These are phyloP conservation scores for Canna indica DNA, from an alignment of 176 grass and related monocot genomes.

Conservation along the genomic window DNA sequence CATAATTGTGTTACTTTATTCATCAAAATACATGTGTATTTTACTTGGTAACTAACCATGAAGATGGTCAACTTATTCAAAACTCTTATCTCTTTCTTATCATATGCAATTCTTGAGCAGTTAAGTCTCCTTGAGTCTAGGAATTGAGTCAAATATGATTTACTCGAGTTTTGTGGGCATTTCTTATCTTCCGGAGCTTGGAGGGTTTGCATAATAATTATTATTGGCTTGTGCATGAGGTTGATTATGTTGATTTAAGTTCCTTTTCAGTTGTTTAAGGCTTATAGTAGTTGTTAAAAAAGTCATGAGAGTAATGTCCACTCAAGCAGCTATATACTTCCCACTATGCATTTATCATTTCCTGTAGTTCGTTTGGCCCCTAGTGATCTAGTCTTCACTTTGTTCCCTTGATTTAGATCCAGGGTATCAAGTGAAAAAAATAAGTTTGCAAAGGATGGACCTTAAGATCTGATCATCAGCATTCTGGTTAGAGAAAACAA, in stretches of 20 bases:
- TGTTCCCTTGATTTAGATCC: background rate
- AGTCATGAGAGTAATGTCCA: background rate
- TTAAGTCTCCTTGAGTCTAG: background rate
- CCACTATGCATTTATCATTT: background rate
- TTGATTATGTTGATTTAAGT: background rate
- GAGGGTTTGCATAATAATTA: background rate
- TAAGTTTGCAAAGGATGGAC: no score
- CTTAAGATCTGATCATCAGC: no score
- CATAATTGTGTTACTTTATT: background rate
- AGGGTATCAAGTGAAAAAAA: no score
- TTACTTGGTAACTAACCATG: background rate
- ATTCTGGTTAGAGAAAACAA: no score
- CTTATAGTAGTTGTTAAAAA: background rate
- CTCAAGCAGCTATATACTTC: background rate
- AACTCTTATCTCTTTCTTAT: background rate
- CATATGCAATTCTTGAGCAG: background rate
- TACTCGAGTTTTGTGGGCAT: background rate
- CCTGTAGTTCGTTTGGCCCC: no score
- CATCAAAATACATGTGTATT: no score
- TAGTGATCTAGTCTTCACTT: background rate
- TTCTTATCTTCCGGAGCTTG: background rate
- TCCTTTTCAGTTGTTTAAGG: background rate
- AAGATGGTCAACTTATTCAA: background rate
- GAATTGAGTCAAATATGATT: background rate
- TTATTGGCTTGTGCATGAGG: background rate